Base-by-base conservation (phyloP, 2,329 filamentous ascomycete genomes). In the Verruconis gallopava region DNA sequence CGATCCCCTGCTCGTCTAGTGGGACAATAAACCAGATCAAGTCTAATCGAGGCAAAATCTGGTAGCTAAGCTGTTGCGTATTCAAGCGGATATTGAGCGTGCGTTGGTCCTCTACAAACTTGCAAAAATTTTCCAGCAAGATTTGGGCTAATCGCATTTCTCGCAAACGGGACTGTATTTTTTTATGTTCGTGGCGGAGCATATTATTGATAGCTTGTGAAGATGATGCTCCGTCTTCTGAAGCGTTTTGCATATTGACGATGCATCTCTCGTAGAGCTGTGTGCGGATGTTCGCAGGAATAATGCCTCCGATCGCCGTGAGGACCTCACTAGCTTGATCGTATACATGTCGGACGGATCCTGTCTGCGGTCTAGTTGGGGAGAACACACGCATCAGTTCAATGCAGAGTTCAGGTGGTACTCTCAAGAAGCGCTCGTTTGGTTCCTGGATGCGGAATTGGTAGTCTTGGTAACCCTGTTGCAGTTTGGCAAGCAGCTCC, bases 1-100 rank as follows among this genome's bases (percentile, higher is more conserved):
- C 71, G 37, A 93, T 71, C 0, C 74, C 72, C 5, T 69, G 63
- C 1, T 80, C 71, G n/a, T 75, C 72, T 40, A 75, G 63, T 22
- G 65, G 60, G 22, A 89, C 71, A 28, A 86, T 67, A 34, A 61
- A 64, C 42, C 60, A 63, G 40, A 77, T 71, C 35, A 77, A 69
- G 41, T 72, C 77, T 48, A 69, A 74, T 43, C 60, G 49, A 44
- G 54, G 56, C 28, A 55, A 50, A 21, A 62, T 49, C 38, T 45
- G 18, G 14, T 36, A 20, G 18, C 14, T 21, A 5, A 42, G 14
- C 11, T 20, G 30, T 13, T 15, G 19, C 18, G 22, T 20, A 17
- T 34, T 20, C n/a, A 12, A 14, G 17, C 11, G 19, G 15, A 14
- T 25, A 11, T 20, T 25, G 4, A 21, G 4, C 18, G n/a, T 32